A percentile compares a stretch with the other conserved stretches of the same genome.
phyloP scores from a whole-genome alignment of 495 filamentous ascomycete species.

The Penicillium canescens region DNA sequence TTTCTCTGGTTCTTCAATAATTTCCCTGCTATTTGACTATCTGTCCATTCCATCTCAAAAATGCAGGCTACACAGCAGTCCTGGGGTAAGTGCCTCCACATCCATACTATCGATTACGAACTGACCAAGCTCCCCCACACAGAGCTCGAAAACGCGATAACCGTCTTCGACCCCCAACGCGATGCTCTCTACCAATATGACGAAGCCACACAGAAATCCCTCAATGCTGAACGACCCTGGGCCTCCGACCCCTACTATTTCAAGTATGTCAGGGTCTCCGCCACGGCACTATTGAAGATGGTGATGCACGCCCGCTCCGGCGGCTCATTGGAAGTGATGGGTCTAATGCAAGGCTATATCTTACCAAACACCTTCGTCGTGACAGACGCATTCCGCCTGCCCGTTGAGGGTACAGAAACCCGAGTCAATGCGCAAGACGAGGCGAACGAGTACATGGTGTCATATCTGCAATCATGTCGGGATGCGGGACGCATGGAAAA shows the following conservation, averaged over 20 bases:
- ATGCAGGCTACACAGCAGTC: conserved; percentile 61
- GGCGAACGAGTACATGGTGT: conserved; percentile 95
- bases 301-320: conserved; percentile 97
- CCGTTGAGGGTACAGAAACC: conserved; percentile 97
- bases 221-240: conserved; percentile 70
- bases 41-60: conserved; percentile 4
- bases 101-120: neutral
- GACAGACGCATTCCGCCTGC: conserved; percentile 90
- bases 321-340: conserved; percentile 93
- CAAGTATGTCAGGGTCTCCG: conserved; percentile 89
- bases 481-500: conserved; percentile 82
- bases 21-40: neutral
- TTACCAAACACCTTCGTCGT: conserved; percentile 79
- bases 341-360: conserved; percentile 96
- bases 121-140: conserved; percentile 18
- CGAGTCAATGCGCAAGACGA: conserved; percentile 93
- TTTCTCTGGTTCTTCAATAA: neutral
- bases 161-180: conserved; percentile 78
- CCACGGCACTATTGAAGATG: conserved; percentile 96
- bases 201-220: conserved; percentile 59
- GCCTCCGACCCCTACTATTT: conserved; percentile 81
- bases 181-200: conserved; percentile 92
- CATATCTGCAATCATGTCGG: conserved; percentile 74
- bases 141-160: conserved; percentile 90
- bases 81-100: conserved; percentile 50